Percentiles rank a stretch among this genome's conserved stretches.
These are phyloP conservation scores for Aspergillus uvarum DNA, from an alignment of 2,329 filamentous ascomycete genomes.

Conservation along the genomic window DNA sequence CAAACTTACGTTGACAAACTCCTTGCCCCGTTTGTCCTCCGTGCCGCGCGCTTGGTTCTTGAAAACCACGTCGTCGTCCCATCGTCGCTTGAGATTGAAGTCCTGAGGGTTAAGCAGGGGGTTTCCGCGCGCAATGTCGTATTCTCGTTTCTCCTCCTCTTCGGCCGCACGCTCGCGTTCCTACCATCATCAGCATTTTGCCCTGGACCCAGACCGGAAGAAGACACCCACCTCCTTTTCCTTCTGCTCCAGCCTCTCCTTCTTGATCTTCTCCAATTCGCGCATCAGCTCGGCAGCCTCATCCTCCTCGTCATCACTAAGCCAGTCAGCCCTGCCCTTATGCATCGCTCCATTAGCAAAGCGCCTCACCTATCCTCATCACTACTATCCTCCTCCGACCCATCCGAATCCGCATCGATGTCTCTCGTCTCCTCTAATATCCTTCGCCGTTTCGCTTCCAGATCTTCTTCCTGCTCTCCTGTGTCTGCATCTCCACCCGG, in stretches of 20 bases:
- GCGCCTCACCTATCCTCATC: slow-evolving; percentile 58
- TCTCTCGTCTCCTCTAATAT: slow-evolving; percentile 86
- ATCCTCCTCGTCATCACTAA: slow-evolving; percentile 70
- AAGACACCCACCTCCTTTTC: slow-evolving; percentile 62
- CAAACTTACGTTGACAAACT: slow-evolving; percentile 84
- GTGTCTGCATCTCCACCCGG: slow-evolving; percentile 37
- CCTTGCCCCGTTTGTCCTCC: slow-evolving; percentile 87
- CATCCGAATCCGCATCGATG: slow-evolving; percentile 78
- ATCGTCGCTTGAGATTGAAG: slow-evolving; percentile 81
- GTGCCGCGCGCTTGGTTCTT: slow-evolving; percentile 97
- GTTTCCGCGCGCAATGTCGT: slow-evolving; percentile 88
- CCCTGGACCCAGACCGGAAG: not conserved
- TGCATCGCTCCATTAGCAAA: not conserved
- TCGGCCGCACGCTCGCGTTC: slow-evolving; percentile 77
- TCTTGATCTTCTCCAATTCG: slow-evolving; percentile 91
- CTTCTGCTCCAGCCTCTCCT: slow-evolving; percentile 76
- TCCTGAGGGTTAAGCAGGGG: slow-evolving; percentile 84
- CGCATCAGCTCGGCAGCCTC: slow-evolving; percentile 86
- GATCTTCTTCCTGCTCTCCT: slow-evolving; percentile 58
- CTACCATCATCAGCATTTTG: slow-evolving; percentile 38
- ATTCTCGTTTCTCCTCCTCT: slow-evolving; percentile 80
- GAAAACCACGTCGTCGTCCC: slow-evolving; percentile 99
- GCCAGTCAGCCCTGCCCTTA: slow-evolving; percentile 30
- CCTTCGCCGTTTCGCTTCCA: slow-evolving; percentile 77
- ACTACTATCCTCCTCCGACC: slow-evolving; percentile 58